Evolutionary conservation across 106 monocot species (phyloP).

Genomic region (Xerophyta viscosa): DNA sequence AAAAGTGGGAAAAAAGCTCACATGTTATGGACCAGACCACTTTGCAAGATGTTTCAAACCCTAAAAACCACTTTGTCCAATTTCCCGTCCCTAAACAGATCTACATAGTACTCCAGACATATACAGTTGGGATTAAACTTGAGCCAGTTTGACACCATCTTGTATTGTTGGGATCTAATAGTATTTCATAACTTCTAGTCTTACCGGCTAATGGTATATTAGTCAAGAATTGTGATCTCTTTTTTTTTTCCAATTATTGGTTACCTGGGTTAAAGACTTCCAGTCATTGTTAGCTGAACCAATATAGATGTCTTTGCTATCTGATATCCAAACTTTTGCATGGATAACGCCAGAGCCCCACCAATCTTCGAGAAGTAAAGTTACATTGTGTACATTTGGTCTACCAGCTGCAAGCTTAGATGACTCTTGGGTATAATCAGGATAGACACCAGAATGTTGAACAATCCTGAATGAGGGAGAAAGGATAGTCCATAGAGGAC

Average conservation of each 20-base stretch:
- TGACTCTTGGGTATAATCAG: constrained; percentile 68
- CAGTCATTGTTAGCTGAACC: constrained; percentile 98
- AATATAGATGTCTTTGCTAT: constrained; percentile 67
- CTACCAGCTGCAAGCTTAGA: constrained; percentile 70
- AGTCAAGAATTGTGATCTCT: background rate
- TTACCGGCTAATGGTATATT: no score
- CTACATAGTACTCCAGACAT: no score
- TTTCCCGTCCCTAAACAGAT: no score
- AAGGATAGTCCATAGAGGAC: background rate
- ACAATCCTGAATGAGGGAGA: constrained; percentile 42
- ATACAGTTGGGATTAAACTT: no score
- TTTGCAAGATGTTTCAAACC: no score
- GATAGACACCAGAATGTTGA: constrained; percentile 89
- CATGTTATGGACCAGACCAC: no score
- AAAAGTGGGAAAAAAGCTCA: constrained; percentile 3
- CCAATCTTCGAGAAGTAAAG: constrained; percentile 67
- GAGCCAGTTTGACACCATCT: no score
- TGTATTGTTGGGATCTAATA: no score
- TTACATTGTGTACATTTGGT: constrained; percentile 84
- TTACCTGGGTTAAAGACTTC: constrained; percentile 98
- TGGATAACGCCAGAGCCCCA: constrained; percentile 95
- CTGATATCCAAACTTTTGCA: constrained; percentile 97
- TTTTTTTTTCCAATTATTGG: background rate
- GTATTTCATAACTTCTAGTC: no score
- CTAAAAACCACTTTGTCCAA: no score